A percentile compares a stretch with the other conserved stretches of the same genome.
Evolutionary conservation across 1,284 basidiomycete species (phyloP).

Genomic region (Farysia itapuensis): DNA sequence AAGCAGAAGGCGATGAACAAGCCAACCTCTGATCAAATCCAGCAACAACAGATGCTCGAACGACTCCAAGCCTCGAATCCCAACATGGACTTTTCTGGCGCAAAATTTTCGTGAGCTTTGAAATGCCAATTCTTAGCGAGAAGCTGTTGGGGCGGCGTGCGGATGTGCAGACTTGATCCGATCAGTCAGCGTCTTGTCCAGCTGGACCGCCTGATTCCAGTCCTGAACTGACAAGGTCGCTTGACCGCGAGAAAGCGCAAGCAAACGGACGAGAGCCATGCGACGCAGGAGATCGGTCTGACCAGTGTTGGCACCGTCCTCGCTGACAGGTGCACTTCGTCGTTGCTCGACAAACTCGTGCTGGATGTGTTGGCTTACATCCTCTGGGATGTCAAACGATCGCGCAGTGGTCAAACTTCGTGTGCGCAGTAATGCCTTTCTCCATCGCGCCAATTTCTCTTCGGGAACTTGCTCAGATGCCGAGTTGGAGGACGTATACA

Average conservation of each 20-base stretch:
- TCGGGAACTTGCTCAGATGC: conserved; percentile 3
- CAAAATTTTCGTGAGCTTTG: conserved; percentile 26
- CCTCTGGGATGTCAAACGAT: conserved; percentile 44
- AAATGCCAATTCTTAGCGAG: too few relatives aligned
- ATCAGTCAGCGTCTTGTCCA: conserved; percentile 13
- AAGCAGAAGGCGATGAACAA: conserved; percentile 97
- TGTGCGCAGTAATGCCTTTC: conserved; percentile 17
- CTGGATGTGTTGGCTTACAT: conserved; percentile 49
- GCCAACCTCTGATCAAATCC: conserved; percentile 62
- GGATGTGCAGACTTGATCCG: neutral
- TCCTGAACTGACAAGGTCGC: conserved; percentile 22
- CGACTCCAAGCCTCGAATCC: conserved; percentile 34
- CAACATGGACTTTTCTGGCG: conserved; percentile 35
- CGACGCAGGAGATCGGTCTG: conserved; percentile 49
- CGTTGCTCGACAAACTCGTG: conserved; percentile 50
- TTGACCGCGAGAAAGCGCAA: conserved; percentile 35
- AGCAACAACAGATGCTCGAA: conserved; percentile 46
- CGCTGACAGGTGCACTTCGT: neutral
- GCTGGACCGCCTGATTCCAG: conserved; percentile 34
- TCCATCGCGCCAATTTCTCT: conserved; percentile 11
- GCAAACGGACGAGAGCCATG: conserved; percentile 40
- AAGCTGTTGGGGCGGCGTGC: neutral
- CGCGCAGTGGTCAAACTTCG: conserved; percentile 23
- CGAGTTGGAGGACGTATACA: conserved; percentile 1
- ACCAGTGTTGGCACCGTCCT: conserved; percentile 9